Evolutionary conservation across 768 basidiomycete species (phyloP).

Genomic region (Kwoniella sp.): DNA sequence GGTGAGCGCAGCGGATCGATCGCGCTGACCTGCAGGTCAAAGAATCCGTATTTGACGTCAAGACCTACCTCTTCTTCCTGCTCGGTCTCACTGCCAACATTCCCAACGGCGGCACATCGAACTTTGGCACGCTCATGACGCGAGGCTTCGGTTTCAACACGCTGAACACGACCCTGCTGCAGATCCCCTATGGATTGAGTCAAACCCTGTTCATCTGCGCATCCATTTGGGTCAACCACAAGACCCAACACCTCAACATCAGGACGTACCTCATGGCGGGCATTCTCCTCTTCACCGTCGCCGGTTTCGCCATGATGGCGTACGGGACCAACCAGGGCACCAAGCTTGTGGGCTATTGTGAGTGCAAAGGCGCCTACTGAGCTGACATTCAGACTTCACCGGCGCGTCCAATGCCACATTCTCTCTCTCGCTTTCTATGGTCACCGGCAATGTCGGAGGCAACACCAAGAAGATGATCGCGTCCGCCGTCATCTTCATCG

Average conservation of each 20-base stretch:
- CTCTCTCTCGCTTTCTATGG: constrained; percentile 15
- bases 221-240: constrained; percentile 9
- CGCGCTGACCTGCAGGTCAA: constrained; percentile 4
- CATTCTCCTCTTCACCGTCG: constrained; percentile 2
- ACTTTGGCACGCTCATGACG: constrained; percentile 10
- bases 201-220: constrained; percentile 4
- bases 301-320: constrained; percentile 10
- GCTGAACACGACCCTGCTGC: constrained; percentile 1
- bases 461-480: constrained; percentile 23
- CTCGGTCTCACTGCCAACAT: constrained; percentile 26
- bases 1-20: background rate
- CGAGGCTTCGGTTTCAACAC: constrained; percentile 9
- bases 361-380: background rate
- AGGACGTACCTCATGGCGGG: constrained; percentile 10
- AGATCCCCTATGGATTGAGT: constrained; percentile 14
- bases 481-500: constrained; percentile 18
- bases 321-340: constrained; percentile 15
- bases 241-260: constrained; percentile 10
- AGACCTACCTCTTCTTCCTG: constrained; percentile 32
- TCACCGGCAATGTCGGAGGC: constrained; percentile 20
- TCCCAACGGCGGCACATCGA: constrained; percentile 22
- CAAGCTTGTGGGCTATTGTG: constrained; percentile 10
- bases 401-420: constrained; percentile 18
- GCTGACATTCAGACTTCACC: constrained; percentile 8
- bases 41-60: constrained; percentile 19